These are phyloP conservation scores for Hymenoscyphus repandus DNA, from an alignment of 2,329 filamentous ascomycete species.

Conservation along the genomic window DNA sequence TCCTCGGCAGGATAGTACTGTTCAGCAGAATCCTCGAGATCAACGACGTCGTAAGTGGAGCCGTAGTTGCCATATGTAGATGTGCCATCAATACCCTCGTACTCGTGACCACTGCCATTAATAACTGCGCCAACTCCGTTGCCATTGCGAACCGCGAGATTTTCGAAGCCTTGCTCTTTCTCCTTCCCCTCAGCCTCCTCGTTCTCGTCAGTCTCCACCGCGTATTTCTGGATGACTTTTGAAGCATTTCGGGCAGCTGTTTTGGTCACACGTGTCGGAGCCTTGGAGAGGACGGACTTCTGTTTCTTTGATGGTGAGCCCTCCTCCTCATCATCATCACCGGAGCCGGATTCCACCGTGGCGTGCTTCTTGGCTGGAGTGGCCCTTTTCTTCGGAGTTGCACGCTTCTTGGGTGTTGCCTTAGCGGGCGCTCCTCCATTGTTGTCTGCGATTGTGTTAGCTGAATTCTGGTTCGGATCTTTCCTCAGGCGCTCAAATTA, in stretches of 20 bases:
- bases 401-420: slow-evolving; percentile 9
- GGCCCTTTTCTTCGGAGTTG: slow-evolving; percentile 1
- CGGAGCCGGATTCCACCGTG: too few relatives aligned
- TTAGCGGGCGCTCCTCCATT: neutral
- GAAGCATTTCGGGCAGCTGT: too few relatives aligned
- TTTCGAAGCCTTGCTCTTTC: too few relatives aligned
- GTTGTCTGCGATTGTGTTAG: slow-evolving; percentile 15
- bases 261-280: too few relatives aligned
- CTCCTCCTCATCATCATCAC: slow-evolving; percentile 7
- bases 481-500: slow-evolving; percentile 26
- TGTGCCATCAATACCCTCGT: neutral
- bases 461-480: slow-evolving; percentile 19
- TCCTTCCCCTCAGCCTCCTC: too few relatives aligned
- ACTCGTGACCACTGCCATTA: neutral
- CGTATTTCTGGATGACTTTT: too few relatives aligned
- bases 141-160: neutral
- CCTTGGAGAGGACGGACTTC: too few relatives aligned
- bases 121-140: neutral
- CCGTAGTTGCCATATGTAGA: too few relatives aligned
- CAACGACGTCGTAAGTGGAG: neutral
- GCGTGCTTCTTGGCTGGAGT: slow-evolving; percentile 2
- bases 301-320: slow-evolving; percentile 6
- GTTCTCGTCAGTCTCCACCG: too few relatives aligned
- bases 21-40: neutral
- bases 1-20: neutral